Conservation (phyloP, 1,284 basidiomycete genomes). For the Cutaneotrichosporon daszewskae region DNA sequence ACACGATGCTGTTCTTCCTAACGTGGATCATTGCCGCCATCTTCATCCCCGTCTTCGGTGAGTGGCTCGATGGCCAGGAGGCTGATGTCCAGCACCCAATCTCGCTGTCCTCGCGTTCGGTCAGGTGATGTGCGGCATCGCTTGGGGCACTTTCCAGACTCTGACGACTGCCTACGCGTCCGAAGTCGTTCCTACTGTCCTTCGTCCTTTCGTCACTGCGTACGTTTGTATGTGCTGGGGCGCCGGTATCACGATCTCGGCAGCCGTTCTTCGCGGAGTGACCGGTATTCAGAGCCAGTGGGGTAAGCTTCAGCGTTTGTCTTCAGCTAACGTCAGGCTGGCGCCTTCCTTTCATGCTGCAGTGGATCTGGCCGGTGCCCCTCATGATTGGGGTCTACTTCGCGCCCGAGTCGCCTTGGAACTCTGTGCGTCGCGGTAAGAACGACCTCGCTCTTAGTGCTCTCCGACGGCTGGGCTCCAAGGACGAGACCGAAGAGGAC, state of each 20-base stretch:
- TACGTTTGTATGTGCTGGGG: slow-evolving; percentile 53
- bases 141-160: slow-evolving; percentile 23
- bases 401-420: slow-evolving; percentile 37
- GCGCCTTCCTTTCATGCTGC: slow-evolving; percentile 29
- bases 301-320: slow-evolving; percentile 20
- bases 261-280: slow-evolving; percentile 47
- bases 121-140: slow-evolving; percentile 21
- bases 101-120: slow-evolving; percentile 15
- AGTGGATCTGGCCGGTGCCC: slow-evolving; percentile 43
- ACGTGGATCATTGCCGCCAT: slow-evolving; percentile 28
- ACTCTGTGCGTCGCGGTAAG: slow-evolving; percentile 30
- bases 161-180: slow-evolving; percentile 51
- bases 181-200: slow-evolving; percentile 50
- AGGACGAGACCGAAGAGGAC: slow-evolving; percentile 17
- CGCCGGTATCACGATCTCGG: slow-evolving; percentile 46
- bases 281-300: slow-evolving; percentile 32
- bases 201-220: slow-evolving; percentile 51
- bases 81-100: slow-evolving; percentile 2
- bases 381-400: slow-evolving; percentile 36
- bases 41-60: slow-evolving; percentile 43
- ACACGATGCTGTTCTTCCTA: slow-evolving; percentile 40
- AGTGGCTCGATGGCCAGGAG: slow-evolving; percentile 24
- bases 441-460: slow-evolving; percentile 10
- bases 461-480: slow-evolving; percentile 16
- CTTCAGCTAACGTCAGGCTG: slow-evolving; percentile 3